Evolutionary conservation across 768 basidiomycete genomes (phyloP), one percentile per base, ranked within the genome.

Genomic region (Lenzites betulinus): DNA sequence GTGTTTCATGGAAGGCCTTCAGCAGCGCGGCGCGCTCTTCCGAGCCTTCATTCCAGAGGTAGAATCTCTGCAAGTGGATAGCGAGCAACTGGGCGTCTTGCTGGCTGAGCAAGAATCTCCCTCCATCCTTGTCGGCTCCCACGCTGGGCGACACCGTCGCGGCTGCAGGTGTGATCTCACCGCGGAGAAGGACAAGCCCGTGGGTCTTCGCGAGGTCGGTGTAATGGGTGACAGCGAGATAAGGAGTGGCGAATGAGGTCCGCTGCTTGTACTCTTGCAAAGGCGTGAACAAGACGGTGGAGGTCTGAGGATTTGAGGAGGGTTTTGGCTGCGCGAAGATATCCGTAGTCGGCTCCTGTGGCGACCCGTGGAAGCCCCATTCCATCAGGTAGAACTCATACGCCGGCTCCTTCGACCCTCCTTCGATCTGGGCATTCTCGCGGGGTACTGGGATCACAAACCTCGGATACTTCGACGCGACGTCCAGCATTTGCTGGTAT

Each of bases 221-320:
- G 74, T 98, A 98, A 73, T 92, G 86, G 4, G 95, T 98, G 39
- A 98, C 69, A 23, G 91, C 90, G 25, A 99, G 81, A 70, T 93
- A 92, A 1, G 96, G 95, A 5, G 93, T 95, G 7, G 97, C 91
- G 72, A 89, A 98, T 18, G 88, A 81, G 53, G 82, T 81, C 41
- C 90, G 87, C 58, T 86, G 75, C 73, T 97, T 96, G 83, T 93
- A 99, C 76, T 98, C 96, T 65, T 90, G 88, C 43, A 98, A 80
- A 2, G 95, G 92, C 0, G 97, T 95, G 78, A 96, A 96, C 36
- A 98, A 79, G 53, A 96, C 81, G 0, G 94, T 95, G 7, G 94
- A 85, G 2, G 75, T 77, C 52, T 77, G 78, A 16, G 85, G 83
- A 64, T 84, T 84, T 12, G 72, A 64, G 15, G 70, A 67, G 20